These are phyloP conservation scores for Zygosaccharomyces sapae DNA, from an alignment of 1,139 yeast species.

Conservation along the genomic window DNA sequence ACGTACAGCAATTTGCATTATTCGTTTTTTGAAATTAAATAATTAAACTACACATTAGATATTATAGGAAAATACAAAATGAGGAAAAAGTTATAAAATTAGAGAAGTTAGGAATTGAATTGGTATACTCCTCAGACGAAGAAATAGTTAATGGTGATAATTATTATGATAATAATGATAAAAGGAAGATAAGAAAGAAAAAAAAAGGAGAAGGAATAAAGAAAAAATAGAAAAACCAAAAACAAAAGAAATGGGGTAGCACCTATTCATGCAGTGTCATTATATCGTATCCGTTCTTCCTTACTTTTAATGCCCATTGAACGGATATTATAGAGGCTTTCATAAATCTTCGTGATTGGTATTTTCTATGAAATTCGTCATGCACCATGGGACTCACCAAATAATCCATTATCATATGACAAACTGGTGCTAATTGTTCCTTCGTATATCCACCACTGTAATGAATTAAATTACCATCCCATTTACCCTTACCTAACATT, in stretches of 20 bases:
- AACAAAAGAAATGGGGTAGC: neutral
- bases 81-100: neutral
- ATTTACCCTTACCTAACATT: constrained; percentile 67
- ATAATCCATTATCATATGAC: constrained; percentile 72
- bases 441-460: constrained; percentile 90
- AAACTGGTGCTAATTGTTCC: constrained; percentile 64
- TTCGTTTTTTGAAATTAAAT: neutral
- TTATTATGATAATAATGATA: neutral
- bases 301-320: constrained; percentile 73
- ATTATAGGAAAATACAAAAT: neutral
- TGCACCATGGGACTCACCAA: constrained; percentile 81
- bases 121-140: neutral
- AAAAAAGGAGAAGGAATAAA: constrained; percentile 5
- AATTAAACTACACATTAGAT: constrained; percentile 2
- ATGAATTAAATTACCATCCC: constrained; percentile 82
- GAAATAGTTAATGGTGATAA: constrained; percentile 7
- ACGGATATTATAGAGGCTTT: constrained; percentile 85
- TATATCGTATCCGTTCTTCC: constrained; percentile 38
- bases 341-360: constrained; percentile 86
- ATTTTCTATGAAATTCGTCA: constrained; percentile 91
- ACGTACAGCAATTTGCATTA: constrained; percentile 1
- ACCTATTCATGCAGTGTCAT: constrained; percentile 37
- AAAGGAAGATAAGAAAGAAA: too few relatives aligned
- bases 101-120: neutral
- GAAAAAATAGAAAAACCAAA: neutral